phyloP scores from a whole-genome alignment of 1,284 basidiomycete genomes.

The Apiotrichum porosum region DNA sequence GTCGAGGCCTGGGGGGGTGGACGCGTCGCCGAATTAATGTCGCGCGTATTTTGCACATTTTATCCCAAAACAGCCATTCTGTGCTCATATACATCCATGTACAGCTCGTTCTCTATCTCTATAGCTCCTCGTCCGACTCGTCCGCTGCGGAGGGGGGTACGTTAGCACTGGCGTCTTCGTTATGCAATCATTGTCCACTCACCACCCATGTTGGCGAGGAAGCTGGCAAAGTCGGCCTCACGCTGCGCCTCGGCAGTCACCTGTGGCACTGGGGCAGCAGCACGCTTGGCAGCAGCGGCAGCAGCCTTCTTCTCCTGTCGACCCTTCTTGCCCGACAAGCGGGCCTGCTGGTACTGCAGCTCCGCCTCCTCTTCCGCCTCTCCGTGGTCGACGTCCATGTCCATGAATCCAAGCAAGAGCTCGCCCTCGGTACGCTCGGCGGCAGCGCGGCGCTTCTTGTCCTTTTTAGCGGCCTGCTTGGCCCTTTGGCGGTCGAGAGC shows the following conservation, averaged over 20 bases:
- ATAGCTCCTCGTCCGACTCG: slow-evolving; percentile 8
- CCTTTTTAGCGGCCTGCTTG: slow-evolving; percentile 45
- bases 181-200: slow-evolving; percentile 8
- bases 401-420: slow-evolving; percentile 39
- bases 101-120: neutral
- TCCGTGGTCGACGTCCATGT: slow-evolving; percentile 42
- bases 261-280: neutral
- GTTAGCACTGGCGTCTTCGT: neutral
- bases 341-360: neutral
- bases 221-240: slow-evolving; percentile 47
- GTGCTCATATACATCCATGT: neutral
- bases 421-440: slow-evolving; percentile 40
- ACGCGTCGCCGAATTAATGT: neutral
- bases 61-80: neutral
- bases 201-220: slow-evolving; percentile 45
- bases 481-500: slow-evolving; percentile 34
- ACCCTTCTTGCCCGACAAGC: neutral
- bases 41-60: neutral
- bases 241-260: slow-evolving; percentile 33
- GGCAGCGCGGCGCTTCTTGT: slow-evolving; percentile 39
- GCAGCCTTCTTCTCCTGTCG: slow-evolving; percentile 8
- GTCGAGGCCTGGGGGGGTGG: neutral
- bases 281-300: slow-evolving; percentile 6
- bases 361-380: slow-evolving; percentile 15
- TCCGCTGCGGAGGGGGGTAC: neutral